These are phyloP conservation scores for Stygiomarasmius scandens DNA, from an alignment of 1,284 basidiomycete species.

Conservation along the genomic window DNA sequence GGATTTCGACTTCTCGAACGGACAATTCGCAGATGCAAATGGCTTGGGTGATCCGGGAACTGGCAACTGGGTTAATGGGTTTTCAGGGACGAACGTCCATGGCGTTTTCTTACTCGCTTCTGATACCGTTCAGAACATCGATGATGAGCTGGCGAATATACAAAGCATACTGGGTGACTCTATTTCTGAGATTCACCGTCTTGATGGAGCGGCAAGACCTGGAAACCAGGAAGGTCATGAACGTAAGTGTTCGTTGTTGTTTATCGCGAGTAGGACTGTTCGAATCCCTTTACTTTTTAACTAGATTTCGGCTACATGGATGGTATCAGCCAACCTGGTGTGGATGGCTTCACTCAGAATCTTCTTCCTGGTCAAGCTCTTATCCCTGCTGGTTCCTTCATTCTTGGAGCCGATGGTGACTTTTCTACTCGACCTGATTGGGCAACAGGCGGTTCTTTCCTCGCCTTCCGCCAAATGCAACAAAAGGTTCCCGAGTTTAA, in stretches of 20 bases:
- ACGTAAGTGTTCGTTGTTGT: slow-evolving; percentile 24
- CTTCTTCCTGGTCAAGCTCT: slow-evolving; percentile 36
- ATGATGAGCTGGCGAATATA: slow-evolving; percentile 21
- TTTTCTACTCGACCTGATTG: slow-evolving; percentile 25
- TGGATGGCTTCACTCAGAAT: slow-evolving; percentile 30
- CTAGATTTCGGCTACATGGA: slow-evolving; percentile 41
- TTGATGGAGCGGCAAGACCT: slow-evolving; percentile 35
- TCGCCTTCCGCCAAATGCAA: slow-evolving; percentile 33
- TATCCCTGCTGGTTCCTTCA: slow-evolving; percentile 33
- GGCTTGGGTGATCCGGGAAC: slow-evolving; percentile 30
- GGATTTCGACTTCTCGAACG: slow-evolving; percentile 33
- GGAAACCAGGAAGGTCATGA: slow-evolving; percentile 37
- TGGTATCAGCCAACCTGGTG: slow-evolving; percentile 42
- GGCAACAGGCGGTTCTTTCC: slow-evolving; percentile 35
- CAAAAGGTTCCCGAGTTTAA: slow-evolving; percentile 34
- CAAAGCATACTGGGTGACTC: slow-evolving; percentile 27
- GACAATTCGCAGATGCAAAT: slow-evolving; percentile 32
- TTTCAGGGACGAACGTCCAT: slow-evolving; percentile 34
- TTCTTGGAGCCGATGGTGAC: slow-evolving; percentile 36
- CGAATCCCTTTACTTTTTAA: neutral
- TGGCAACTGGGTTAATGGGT: slow-evolving; percentile 35
- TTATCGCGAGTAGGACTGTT: neutral
- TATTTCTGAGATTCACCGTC: slow-evolving; percentile 31
- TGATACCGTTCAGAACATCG: slow-evolving; percentile 28
- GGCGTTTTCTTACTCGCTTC: slow-evolving; percentile 40